Evolutionary conservation across 2,329 filamentous ascomycete species (phyloP).

Genomic region (Aureobasidium sp.): DNA sequence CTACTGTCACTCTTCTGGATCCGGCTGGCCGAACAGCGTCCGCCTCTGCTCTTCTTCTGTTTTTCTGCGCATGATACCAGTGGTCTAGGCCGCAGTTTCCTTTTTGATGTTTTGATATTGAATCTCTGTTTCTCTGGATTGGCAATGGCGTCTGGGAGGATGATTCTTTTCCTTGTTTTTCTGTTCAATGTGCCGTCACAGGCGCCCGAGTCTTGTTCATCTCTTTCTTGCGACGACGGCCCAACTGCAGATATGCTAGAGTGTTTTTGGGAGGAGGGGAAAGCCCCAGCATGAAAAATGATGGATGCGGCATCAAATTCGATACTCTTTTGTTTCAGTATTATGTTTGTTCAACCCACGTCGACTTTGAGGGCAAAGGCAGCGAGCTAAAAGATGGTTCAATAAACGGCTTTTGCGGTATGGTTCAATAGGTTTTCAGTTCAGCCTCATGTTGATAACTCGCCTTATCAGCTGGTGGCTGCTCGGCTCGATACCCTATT

Average conservation of each 20-base stretch:
- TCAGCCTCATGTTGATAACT: neutral
- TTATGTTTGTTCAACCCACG: neutral
- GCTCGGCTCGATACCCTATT: neutral
- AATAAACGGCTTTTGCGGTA: neutral
- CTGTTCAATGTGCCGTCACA: constrained; percentile 3
- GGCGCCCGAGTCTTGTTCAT: constrained; percentile 1
- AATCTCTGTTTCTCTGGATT: constrained; percentile 1
- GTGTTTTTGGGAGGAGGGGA: neutral
- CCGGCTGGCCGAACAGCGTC: neutral
- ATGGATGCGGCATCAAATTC: constrained; percentile 2
- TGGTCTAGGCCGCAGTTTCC: constrained; percentile 9
- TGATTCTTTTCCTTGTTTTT: neutral
- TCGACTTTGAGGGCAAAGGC: neutral
- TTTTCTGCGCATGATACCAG: constrained; percentile 13
- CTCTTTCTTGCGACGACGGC: constrained; percentile 1
- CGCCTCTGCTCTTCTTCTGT: constrained; percentile 11
- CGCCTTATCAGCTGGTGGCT: neutral
- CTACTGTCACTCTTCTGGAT: neutral
- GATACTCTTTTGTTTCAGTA: neutral
- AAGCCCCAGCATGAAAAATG: neutral
- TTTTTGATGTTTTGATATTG: constrained; percentile 12
- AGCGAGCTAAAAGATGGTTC: neutral
- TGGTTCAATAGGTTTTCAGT: neutral
- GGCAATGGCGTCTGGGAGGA: constrained; percentile 8
- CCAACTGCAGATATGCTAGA: neutral